A percentile compares a stretch with the other conserved stretches of the same genome.
These are phyloP conservation scores for Calonectria multiphialidica DNA, from an alignment of 2,329 filamentous ascomycete genomes.

Conservation along the genomic window DNA sequence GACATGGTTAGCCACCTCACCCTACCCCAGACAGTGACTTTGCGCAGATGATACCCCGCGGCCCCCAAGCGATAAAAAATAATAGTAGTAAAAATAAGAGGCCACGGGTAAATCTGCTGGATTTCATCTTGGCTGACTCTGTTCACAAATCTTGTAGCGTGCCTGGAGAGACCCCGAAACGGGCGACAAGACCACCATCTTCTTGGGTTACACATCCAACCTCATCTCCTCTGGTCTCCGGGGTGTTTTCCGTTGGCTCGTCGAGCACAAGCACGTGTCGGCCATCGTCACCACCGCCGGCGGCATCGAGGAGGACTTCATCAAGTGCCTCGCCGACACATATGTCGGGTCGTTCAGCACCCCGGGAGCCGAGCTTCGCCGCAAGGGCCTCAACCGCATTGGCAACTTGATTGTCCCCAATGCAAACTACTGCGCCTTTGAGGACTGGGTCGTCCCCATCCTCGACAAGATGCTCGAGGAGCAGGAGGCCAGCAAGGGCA, in stretches of 20 bases:
- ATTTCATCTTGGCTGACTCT: conserved; percentile 11
- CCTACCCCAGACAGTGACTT: neutral
- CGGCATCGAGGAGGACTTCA: conserved; percentile 96
- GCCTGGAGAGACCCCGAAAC: conserved; percentile 86
- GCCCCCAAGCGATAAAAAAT: neutral
- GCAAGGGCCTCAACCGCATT: conserved; percentile 92
- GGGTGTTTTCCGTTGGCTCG: conserved; percentile 91
- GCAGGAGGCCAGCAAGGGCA: conserved; percentile 83
- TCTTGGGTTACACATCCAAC: conserved; percentile 97
- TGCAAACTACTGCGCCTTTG: conserved; percentile 94
- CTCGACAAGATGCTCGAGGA: conserved; percentile 94
- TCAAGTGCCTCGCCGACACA: conserved; percentile 96
- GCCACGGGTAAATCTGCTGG: neutral
- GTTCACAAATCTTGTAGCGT: conserved; percentile 60
- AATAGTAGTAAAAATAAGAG: neutral
- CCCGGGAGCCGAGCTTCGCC: conserved; percentile 80
- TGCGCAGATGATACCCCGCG: neutral
- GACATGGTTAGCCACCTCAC: conserved; percentile 76
- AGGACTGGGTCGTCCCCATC: conserved; percentile 97
- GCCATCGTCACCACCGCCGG: conserved; percentile 96
- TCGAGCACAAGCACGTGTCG: conserved; percentile 92
- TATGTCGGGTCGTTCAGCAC: conserved; percentile 91
- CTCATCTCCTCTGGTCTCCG: conserved; percentile 95
- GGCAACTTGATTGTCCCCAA: conserved; percentile 97
- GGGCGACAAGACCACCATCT: conserved; percentile 87